Evolutionary conservation across 352 stramenopile genomes (phyloP).

Genomic region (Phytopythium kandeliae): DNA sequence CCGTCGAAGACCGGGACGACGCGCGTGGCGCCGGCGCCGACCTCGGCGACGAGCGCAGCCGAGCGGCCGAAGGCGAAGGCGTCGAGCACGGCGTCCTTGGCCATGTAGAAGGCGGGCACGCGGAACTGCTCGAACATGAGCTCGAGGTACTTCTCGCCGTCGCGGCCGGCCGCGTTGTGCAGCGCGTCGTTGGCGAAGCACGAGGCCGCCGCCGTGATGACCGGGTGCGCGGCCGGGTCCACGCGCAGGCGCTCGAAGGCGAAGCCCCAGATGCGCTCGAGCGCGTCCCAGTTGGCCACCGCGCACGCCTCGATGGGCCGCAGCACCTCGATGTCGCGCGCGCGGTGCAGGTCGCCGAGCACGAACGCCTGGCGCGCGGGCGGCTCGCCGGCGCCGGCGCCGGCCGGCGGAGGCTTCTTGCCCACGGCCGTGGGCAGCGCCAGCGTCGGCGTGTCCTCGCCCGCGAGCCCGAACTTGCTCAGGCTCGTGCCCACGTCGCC

Average conservation of each 20-base stretch:
- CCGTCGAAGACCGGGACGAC: slow-evolving; percentile 90
- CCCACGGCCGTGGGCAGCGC: slow-evolving; percentile 78
- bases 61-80: slow-evolving; percentile 89
- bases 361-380: slow-evolving; percentile 16
- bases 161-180: slow-evolving; percentile 41
- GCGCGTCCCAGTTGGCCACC: slow-evolving; percentile 77
- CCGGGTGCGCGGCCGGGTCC: slow-evolving; percentile 59
- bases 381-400: slow-evolving; percentile 10
- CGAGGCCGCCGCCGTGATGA: slow-evolving; percentile 68
- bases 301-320: slow-evolving; percentile 48
- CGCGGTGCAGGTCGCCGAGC: slow-evolving; percentile 51
- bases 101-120: slow-evolving; percentile 87
- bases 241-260: slow-evolving; percentile 72
- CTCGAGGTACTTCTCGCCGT: slow-evolving; percentile 79
- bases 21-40: slow-evolving; percentile 78
- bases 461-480: slow-evolving; percentile 93
- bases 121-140: slow-evolving; percentile 93
- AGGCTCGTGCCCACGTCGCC: slow-evolving; percentile 89
- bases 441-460: slow-evolving; percentile 91
- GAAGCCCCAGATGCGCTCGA: slow-evolving; percentile 81
- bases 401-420: slow-evolving; percentile 12
- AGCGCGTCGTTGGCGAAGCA: slow-evolving; percentile 74
- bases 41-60: slow-evolving; percentile 84
- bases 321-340: slow-evolving; percentile 52
- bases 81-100: slow-evolving; percentile 86